Percentiles rank a stretch among this genome's conserved stretches.
These are phyloP conservation scores for Pyrenochaeta sp. DNA, from an alignment of 2,329 filamentous ascomycete species.

Conservation along the genomic window DNA sequence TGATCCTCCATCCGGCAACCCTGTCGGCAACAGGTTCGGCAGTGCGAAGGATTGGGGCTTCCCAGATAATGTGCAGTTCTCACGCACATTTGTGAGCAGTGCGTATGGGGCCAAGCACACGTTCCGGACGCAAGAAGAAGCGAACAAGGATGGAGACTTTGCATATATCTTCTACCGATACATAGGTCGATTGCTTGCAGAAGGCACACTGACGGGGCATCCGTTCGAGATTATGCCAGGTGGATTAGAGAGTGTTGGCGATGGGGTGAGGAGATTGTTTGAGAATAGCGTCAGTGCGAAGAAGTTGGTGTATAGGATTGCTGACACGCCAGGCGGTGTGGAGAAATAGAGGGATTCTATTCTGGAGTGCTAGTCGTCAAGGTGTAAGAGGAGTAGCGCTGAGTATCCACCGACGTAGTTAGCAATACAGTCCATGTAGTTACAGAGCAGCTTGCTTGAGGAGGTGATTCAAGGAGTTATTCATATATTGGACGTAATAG, in stretches of 20 bases:
- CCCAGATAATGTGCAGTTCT: constrained; percentile 44
- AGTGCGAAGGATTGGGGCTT: constrained; percentile 28
- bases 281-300: constrained; percentile 66
- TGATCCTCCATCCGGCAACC: too few relatives aligned
- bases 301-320: constrained; percentile 68
- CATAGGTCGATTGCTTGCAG: constrained; percentile 52
- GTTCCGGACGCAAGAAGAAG: neutral
- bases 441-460: too few relatives aligned
- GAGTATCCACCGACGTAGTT: too few relatives aligned
- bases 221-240: constrained; percentile 61
- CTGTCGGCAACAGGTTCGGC: neutral
- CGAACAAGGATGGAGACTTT: constrained; percentile 46
- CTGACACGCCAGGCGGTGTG: constrained; percentile 48
- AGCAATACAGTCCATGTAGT: too few relatives aligned
- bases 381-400: too few relatives aligned
- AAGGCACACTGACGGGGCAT: constrained; percentile 59
- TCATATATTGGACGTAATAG: too few relatives aligned
- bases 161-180: constrained; percentile 53
- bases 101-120: constrained; percentile 13
- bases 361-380: too few relatives aligned
- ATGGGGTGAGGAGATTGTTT: constrained; percentile 62
- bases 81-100: constrained; percentile 41
- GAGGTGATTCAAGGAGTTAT: too few relatives aligned
- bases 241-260: constrained; percentile 62
- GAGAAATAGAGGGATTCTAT: too few relatives aligned